A percentile compares a stretch with the other conserved stretches of the same genome.
Evolutionary conservation across 2,329 filamentous ascomycete species (phyloP).

Genomic region (Aspergillus arachidicola): DNA sequence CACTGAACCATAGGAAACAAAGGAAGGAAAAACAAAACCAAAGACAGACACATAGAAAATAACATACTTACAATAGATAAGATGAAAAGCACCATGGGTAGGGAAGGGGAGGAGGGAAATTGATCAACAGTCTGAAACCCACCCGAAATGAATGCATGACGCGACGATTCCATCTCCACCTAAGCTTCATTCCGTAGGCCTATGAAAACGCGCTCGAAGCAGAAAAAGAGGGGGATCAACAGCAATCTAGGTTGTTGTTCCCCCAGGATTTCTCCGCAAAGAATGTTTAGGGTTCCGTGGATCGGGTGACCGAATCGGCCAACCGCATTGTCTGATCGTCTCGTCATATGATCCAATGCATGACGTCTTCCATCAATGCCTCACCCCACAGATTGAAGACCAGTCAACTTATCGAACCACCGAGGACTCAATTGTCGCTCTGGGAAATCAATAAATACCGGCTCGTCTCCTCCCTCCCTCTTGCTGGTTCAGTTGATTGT

Average conservation of each 20-base stretch:
- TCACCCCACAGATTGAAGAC: no score
- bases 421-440: no score
- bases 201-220: neutral
- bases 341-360: neutral
- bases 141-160: neutral
- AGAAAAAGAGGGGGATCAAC: neutral
- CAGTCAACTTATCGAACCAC: no score
- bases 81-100: no score
- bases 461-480: neutral
- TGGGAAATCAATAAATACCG: neutral
- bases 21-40: no score
- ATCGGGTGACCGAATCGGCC: neutral
- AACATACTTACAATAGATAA: no score
- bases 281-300: conserved; percentile 1
- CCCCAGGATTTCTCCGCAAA: conserved; percentile 2
- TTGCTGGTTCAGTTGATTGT: neutral
- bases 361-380: neutral
- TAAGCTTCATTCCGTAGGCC: neutral
- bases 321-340: neutral
- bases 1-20: neutral
- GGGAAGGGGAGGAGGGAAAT: neutral
- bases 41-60: no score
- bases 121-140: neutral
- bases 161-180: neutral
- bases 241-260: neutral